Conservation (phyloP, 352 stramenopile species). For the Phytophthora pisi region DNA sequence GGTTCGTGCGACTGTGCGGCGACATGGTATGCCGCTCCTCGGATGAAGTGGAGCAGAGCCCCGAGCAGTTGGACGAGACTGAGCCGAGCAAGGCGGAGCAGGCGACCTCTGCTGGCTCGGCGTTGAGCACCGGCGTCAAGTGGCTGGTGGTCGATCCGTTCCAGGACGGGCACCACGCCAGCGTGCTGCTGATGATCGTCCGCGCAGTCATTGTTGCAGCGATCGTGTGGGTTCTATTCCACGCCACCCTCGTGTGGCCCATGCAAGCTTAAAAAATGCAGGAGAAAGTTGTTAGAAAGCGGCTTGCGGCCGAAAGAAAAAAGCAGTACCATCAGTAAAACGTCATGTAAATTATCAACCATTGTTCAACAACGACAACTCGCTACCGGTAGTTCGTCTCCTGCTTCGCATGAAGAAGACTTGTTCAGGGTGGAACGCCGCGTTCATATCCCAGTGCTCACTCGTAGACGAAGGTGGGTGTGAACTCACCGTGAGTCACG, state of each 20-base stretch:
- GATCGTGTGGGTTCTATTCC: conserved; percentile 48
- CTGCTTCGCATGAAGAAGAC: not conserved
- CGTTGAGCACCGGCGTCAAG: conserved; percentile 25
- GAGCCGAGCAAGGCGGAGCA: conserved; percentile 19
- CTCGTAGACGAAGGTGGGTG: conserved; percentile 36
- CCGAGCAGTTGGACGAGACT: conserved; percentile 6
- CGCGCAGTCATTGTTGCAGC: conserved; percentile 39
- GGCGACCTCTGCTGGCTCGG: not conserved
- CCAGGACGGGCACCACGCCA: conserved; percentile 29
- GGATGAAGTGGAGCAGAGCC: conserved; percentile 33
- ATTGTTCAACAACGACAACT: conserved; percentile 5
- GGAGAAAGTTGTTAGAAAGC: conserved; percentile 28
- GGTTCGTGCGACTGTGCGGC: conserved; percentile 31
- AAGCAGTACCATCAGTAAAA: conserved; percentile 33
- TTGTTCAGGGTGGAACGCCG: not conserved
- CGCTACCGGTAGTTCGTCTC: not conserved
- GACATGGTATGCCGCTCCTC: conserved; percentile 24
- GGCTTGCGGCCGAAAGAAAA: conserved; percentile 22
- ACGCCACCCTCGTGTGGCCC: conserved; percentile 29
- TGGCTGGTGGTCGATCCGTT: conserved; percentile 43
- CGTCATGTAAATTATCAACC: conserved; percentile 44
- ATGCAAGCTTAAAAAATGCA: conserved; percentile 23
- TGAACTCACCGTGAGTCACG: conserved; percentile 66
- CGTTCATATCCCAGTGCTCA: not conserved
- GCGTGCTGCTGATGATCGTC: conserved; percentile 45